A percentile compares a stretch with the other conserved stretches of the same genome.
phyloP scores from a whole-genome alignment of 345 rosid genomes.

The Lepidium sativum region DNA sequence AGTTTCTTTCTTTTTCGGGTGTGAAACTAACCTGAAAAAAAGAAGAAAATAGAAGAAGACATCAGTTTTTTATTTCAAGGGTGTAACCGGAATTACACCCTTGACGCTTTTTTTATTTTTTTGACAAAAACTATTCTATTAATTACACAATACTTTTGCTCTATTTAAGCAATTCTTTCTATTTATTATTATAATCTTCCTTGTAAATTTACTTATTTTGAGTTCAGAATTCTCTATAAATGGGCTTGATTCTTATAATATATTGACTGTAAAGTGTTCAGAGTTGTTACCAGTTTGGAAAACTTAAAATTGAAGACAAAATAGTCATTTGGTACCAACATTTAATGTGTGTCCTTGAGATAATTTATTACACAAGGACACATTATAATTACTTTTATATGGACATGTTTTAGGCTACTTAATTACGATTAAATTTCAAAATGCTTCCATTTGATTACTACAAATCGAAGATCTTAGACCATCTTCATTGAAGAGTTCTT shows the following conservation, averaged over 20 bases:
- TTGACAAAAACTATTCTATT: too few species aligned
- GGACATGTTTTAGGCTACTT: slow-evolving; percentile 2
- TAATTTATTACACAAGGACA: slow-evolving; percentile 14
- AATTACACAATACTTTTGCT: too few species aligned
- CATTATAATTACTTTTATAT: background rate
- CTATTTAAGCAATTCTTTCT: too few species aligned
- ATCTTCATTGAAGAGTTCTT: too few species aligned
- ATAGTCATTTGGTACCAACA: slow-evolving; percentile 13
- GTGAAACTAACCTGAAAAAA: too few species aligned
- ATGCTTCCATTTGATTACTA: background rate
- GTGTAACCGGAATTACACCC: too few species aligned
- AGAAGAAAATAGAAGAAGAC: too few species aligned
- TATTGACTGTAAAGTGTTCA: slow-evolving; percentile 15
- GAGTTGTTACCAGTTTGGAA: slow-evolving; percentile 24
- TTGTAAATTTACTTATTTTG: background rate
- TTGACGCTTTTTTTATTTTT: too few species aligned
- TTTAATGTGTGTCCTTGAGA: slow-evolving; percentile 11
- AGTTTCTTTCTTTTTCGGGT: too few species aligned
- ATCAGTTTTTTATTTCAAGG: too few species aligned
- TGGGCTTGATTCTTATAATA: slow-evolving; percentile 18
- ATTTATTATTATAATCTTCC: background rate
- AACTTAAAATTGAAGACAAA: slow-evolving; percentile 14
- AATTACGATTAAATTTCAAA: too few species aligned
- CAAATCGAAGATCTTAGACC: background rate
- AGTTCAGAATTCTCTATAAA: slow-evolving; percentile 10